A percentile compares a stretch with the other conserved stretches of the same genome.
These are phyloP conservation scores for Fusarium sp. DNA, from an alignment of 2,329 filamentous ascomycete genomes.

Conservation along the genomic window DNA sequence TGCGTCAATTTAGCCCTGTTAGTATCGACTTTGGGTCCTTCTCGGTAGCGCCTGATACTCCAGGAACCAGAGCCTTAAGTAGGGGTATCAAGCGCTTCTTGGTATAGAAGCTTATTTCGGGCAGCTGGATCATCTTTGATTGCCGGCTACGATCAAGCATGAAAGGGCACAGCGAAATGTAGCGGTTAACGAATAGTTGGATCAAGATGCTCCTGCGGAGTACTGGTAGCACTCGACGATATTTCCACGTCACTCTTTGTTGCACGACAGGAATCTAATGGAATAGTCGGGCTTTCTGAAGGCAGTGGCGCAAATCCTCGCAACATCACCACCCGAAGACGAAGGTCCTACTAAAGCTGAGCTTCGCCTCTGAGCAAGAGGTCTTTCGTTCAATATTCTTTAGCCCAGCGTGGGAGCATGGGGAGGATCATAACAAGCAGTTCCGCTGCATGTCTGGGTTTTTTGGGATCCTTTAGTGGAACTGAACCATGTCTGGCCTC, in stretches of 20 bases:
- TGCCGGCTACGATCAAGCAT: not conserved
- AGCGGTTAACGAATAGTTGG: not conserved
- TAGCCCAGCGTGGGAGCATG: not conserved
- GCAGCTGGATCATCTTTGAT: not conserved
- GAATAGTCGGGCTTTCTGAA: not conserved
- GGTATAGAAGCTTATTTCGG: not conserved
- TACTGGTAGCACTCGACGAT: not conserved
- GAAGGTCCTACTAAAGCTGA: not conserved
- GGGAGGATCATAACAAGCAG: not conserved
- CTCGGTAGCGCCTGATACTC: not conserved
- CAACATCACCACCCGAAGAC: not conserved
- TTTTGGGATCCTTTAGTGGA: not conserved
- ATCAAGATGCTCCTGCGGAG: not conserved
- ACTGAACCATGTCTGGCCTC: not conserved
- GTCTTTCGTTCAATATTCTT: not conserved
- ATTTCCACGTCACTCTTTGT: not conserved
- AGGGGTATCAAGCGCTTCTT: not conserved
- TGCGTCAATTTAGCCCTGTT: not conserved
- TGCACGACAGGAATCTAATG: not conserved
- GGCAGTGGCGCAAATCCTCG: not conserved
- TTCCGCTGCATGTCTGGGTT: not conserved
- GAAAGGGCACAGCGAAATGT: not conserved
- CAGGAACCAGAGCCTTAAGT: not conserved
- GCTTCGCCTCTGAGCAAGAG: not conserved
- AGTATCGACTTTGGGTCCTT: not conserved